phyloP scores from a whole-genome alignment of 2,329 filamentous ascomycete species.

The Pyrenophora seminiperda region DNA sequence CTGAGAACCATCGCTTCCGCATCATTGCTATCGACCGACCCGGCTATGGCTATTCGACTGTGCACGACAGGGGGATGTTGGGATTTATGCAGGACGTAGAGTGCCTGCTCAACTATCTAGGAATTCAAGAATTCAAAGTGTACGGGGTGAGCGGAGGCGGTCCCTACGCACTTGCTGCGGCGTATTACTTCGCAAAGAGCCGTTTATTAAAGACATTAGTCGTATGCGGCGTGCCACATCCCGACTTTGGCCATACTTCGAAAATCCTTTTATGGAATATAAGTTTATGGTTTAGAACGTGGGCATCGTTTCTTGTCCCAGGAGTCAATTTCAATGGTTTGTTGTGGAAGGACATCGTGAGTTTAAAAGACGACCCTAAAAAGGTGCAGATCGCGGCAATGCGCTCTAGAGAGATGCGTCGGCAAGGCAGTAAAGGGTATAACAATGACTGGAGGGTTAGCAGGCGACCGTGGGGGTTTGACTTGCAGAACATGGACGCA shows the following conservation, averaged over 20 bases:
- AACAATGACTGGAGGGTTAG: not conserved
- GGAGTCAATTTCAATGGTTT: not conserved
- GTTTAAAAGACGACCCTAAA: not conserved
- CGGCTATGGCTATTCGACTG: not conserved
- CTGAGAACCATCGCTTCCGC: not conserved
- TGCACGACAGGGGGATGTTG: not conserved
- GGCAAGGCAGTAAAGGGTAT: not conserved
- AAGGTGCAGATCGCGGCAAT: not conserved
- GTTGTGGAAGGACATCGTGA: not conserved
- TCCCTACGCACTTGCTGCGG: not conserved
- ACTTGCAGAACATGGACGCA: conserved; percentile 1
- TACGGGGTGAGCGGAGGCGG: not conserved
- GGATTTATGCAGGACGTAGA: conserved; percentile 1
- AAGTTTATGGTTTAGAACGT: not conserved
- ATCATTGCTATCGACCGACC: not conserved
- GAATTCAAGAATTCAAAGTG: not conserved
- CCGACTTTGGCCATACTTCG: not conserved
- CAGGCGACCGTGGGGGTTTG: not conserved
- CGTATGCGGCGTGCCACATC: conserved; percentile 1
- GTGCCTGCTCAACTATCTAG: conserved; percentile 1
- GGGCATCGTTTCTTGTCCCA: not conserved
- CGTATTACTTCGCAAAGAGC: not conserved
- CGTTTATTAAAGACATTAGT: not conserved
- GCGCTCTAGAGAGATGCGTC: not conserved
- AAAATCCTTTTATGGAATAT: not conserved